Conservation (phyloP, 2,329 filamentous ascomycete species). For the Blastomyces gilchristii region DNA sequence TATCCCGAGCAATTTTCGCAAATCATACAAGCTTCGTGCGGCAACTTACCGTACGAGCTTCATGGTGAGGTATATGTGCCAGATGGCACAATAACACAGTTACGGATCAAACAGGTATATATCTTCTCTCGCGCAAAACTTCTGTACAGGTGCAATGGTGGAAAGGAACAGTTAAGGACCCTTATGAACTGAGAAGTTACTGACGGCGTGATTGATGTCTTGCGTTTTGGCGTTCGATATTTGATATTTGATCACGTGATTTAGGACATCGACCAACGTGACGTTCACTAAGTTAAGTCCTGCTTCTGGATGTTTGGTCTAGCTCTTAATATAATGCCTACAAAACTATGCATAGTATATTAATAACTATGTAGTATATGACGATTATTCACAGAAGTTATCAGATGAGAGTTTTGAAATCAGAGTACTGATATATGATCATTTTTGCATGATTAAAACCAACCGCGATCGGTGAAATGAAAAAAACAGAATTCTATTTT, state of each 20-base stretch:
- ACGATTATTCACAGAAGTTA: no score
- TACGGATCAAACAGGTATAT: background rate
- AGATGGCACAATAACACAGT: background rate
- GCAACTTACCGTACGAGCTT: conserved; percentile 84
- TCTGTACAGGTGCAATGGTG: background rate
- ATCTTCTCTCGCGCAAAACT: background rate
- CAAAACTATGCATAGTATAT: no score
- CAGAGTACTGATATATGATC: no score
- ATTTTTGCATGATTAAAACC: background rate
- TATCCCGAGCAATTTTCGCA: background rate
- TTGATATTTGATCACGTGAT: conserved; percentile 1
- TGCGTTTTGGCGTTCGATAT: background rate
- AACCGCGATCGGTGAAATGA: background rate
- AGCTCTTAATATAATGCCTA: no score
- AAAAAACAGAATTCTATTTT: background rate
- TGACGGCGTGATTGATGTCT: background rate
- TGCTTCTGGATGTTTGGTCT: no score
- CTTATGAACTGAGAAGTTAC: background rate
- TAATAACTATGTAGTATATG: background rate
- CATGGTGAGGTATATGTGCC: conserved; percentile 50
- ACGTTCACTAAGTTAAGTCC: no score
- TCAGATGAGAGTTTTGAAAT: no score
- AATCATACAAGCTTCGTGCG: background rate
- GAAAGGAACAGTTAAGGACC: background rate
- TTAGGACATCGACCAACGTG: background rate